Evolutionary conservation across 352 stramenopile genomes (phyloP), one percentile per base, ranked within the genome.

Genomic region (Phytophthora multivora): DNA sequence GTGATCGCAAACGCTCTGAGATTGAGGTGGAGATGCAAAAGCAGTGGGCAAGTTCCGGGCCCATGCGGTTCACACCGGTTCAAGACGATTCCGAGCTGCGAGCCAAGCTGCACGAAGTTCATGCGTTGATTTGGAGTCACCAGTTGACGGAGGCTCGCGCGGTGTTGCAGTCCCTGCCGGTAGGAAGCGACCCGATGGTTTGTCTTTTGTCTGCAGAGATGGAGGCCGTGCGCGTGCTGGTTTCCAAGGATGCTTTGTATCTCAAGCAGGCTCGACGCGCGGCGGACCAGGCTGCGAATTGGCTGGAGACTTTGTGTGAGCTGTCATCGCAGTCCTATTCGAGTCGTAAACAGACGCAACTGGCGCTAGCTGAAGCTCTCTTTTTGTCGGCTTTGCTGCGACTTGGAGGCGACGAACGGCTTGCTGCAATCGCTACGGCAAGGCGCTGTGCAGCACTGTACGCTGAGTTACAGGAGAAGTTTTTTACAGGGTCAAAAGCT

Each of bases 221-320:
- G 1, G 69, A 74, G n/a, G 30, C 54, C 0, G 42, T 75, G 7
- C 71, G 75, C 2, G 75, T 80, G 16, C 12, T 84, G 21, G 49
- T 74, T 18, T 84, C 75, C 16, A 77, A 78, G 25, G 75, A 84
- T 33, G 12, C 45, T 26, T 47, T 75, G 10, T 63, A 69, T 4
- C 7, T 61, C 1, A 71, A 71, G 11, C 59, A 66, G 11, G 72
- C 75, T 2, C 58, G 63, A 2, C 38, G 52, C 2, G 38, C 25
- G 2, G 72, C 59, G 6, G 69, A 52, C 3, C 69, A 70, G 30
- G 53, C 69, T 5, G 69, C 73, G 15, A 18, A 10, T 33, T 73
- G 65, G 66, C 50, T 83, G 11, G 61, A 81, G 21, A 46, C 12
- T 15, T 16, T 83, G 16, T 38, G 35, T 5, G 75, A 70, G 5